Evolutionary conservation across 257 asterid genomes (phyloP).

Genomic region (Ilex aquifolium): DNA sequence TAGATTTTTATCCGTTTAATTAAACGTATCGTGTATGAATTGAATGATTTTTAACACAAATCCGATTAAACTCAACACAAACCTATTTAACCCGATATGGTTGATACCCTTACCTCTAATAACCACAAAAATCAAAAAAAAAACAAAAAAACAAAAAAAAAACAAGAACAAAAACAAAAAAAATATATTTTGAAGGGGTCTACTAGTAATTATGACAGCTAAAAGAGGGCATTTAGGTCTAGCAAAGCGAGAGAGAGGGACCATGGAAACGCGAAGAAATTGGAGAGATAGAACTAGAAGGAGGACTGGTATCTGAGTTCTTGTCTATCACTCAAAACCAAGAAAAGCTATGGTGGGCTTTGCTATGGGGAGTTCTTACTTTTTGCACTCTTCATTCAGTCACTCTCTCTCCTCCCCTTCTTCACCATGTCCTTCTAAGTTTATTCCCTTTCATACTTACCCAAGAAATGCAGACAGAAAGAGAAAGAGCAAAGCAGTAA

Average conservation of each 20-base stretch:
- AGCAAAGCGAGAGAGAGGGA: too few species aligned
- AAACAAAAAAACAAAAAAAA: too few species aligned
- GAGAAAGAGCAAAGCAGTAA: slow-evolving; percentile 19
- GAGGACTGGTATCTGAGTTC: slow-evolving; percentile 11
- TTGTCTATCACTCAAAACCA: slow-evolving; percentile 22
- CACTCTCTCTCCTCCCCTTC: slow-evolving; percentile 29
- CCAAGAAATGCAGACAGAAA: slow-evolving; percentile 22
- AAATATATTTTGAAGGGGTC: too few species aligned
- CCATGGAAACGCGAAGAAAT: too few species aligned
- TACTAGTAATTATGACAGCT: neutral
- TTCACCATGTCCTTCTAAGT: slow-evolving; percentile 26
- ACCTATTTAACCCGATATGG: too few species aligned
- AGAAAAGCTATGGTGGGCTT: slow-evolving; percentile 20
- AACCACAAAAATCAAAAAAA: too few species aligned
- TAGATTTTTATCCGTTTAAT: too few species aligned
- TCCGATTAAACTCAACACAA: too few species aligned
- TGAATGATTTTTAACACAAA: too few species aligned
- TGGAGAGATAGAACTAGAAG: neutral
- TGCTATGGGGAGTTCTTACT: slow-evolving; percentile 29
- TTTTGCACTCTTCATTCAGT: slow-evolving; percentile 29
- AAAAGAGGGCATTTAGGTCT: neutral
- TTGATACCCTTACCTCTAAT: too few species aligned
- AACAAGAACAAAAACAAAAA: too few species aligned
- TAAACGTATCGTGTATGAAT: too few species aligned
- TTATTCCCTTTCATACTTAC: slow-evolving; percentile 17